phyloP scores from a whole-genome alignment of 1,284 basidiomycete genomes.

The Kwoniella shivajii region DNA sequence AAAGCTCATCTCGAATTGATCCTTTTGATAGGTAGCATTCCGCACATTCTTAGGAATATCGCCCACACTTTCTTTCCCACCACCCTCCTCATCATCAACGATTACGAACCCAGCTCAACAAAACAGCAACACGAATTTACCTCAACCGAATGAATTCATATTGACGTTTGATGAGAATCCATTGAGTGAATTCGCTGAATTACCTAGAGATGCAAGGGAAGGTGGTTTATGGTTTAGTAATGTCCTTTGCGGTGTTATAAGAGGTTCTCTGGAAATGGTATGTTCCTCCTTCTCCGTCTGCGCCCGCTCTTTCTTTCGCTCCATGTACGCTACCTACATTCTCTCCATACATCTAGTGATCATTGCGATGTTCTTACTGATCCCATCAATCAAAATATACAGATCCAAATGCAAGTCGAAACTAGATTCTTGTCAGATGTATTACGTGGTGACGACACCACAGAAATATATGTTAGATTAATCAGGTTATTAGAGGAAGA shows the following conservation, averaged over 20 bases:
- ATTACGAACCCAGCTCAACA: slow-evolving; percentile 54
- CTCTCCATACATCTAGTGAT: too few relatives aligned
- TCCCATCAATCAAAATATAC: slow-evolving; percentile 5
- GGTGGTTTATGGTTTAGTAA: slow-evolving; percentile 97
- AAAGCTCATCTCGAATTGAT: background rate
- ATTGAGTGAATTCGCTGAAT: slow-evolving; percentile 92
- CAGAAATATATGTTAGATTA: slow-evolving; percentile 88
- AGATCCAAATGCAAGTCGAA: slow-evolving; percentile 97
- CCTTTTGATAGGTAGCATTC: slow-evolving; percentile 79
- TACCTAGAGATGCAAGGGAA: slow-evolving; percentile 85
- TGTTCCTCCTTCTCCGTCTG: slow-evolving; percentile 33
- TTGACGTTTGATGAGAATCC: slow-evolving; percentile 95
- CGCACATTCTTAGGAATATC: slow-evolving; percentile 96
- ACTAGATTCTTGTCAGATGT: slow-evolving; percentile 87
- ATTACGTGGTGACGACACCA: slow-evolving; percentile 88
- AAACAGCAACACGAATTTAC: slow-evolving; percentile 17
- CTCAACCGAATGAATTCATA: slow-evolving; percentile 64
- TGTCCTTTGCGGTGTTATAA: slow-evolving; percentile 87
- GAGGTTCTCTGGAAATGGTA: slow-evolving; percentile 97
- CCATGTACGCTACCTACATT: background rate
- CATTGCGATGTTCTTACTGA: background rate
- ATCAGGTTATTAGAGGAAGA: slow-evolving; percentile 95
- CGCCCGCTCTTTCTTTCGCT: background rate
- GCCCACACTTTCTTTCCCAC: slow-evolving; percentile 74
- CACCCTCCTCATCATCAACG: slow-evolving; percentile 51